A percentile compares a stretch with the other conserved stretches of the same genome.
Conservation (phyloP, 192 early-diverging fungal species). For the Coemansia sp. region DNA sequence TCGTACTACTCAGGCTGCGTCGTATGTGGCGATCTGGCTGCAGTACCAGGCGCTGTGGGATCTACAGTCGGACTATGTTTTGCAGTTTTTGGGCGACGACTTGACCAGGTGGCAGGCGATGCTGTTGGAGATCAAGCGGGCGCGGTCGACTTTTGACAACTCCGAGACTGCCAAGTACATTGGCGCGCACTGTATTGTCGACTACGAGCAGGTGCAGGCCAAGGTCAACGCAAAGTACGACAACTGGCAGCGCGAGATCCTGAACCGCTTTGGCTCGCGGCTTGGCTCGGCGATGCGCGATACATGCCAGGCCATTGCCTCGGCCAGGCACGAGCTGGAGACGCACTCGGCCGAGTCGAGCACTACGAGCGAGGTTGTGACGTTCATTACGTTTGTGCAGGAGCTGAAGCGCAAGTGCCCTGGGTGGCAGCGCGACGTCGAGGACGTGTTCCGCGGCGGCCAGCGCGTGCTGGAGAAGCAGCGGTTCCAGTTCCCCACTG, state of each 20-base stretch:
- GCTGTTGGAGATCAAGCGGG: constrained; percentile 90
- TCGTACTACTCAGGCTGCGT: constrained; percentile 71
- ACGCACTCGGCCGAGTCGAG: constrained; percentile 80
- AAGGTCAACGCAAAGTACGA: constrained; percentile 99
- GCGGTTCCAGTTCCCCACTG: constrained; percentile 89
- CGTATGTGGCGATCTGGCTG: constrained; percentile 93
- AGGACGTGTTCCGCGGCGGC: constrained; percentile 78
- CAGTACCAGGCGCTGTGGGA: constrained; percentile 99
- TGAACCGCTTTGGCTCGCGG: constrained; percentile 84
- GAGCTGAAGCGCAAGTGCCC: constrained; percentile 83
- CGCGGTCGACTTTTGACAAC: constrained; percentile 94
- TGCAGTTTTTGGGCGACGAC: constrained; percentile 81
- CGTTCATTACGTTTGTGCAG: constrained; percentile 94
- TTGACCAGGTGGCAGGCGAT: constrained; percentile 91
- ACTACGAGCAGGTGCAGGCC: constrained; percentile 97
- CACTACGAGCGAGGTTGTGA: constrained; percentile 87
- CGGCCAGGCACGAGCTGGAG: constrained; percentile 83
- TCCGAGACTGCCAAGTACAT: constrained; percentile 87
- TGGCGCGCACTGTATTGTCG: constrained; percentile 78
- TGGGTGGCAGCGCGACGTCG: constrained; percentile 79
- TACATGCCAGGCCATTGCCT: constrained; percentile 73
- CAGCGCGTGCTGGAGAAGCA: constrained; percentile 93
- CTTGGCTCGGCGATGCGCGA: constrained; percentile 79
- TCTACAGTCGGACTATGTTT: constrained; percentile 83
- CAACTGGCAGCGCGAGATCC: constrained; percentile 94